These are phyloP conservation scores for Leucosporidium creatinivorum DNA, from an alignment of 768 basidiomycete genomes.

Conservation along the genomic window DNA sequence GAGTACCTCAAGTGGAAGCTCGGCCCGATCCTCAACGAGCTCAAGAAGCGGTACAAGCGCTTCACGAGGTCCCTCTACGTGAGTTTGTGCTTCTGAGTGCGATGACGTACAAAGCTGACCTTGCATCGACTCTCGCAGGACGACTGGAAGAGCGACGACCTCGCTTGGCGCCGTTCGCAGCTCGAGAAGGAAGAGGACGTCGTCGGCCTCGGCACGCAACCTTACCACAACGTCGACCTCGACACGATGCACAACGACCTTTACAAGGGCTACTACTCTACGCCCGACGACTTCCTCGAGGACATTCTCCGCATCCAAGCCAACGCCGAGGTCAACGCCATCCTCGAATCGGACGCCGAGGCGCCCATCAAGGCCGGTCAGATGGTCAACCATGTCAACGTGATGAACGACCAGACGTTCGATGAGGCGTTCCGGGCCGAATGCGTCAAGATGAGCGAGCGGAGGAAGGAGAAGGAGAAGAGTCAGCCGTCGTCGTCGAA, in stretches of 20 bases:
- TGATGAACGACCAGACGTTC: constrained; percentile 54
- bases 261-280: constrained; percentile 76
- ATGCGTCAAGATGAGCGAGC: constrained; percentile 73
- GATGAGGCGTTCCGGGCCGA: constrained; percentile 69
- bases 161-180: constrained; percentile 29
- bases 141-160: constrained; percentile 33
- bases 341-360: constrained; percentile 79
- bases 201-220: constrained; percentile 30
- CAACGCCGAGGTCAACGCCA: constrained; percentile 63
- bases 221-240: constrained; percentile 76
- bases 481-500: background rate
- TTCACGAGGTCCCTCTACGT: constrained; percentile 57
- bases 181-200: constrained; percentile 9
- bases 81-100: constrained; percentile 21
- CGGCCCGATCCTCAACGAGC: constrained; percentile 76
- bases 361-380: constrained; percentile 73
- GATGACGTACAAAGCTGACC: background rate
- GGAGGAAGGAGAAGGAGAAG: constrained; percentile 48
- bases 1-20: constrained; percentile 82
- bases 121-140: constrained; percentile 49
- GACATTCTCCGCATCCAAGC: constrained; percentile 46
- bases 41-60: constrained; percentile 86
- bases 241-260: constrained; percentile 82
- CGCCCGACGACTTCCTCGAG: constrained; percentile 79
- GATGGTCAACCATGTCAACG: constrained; percentile 69